phyloP scores from a whole-genome alignment of 2,329 filamentous ascomycete species.

The Paecilomyces variotii region DNA sequence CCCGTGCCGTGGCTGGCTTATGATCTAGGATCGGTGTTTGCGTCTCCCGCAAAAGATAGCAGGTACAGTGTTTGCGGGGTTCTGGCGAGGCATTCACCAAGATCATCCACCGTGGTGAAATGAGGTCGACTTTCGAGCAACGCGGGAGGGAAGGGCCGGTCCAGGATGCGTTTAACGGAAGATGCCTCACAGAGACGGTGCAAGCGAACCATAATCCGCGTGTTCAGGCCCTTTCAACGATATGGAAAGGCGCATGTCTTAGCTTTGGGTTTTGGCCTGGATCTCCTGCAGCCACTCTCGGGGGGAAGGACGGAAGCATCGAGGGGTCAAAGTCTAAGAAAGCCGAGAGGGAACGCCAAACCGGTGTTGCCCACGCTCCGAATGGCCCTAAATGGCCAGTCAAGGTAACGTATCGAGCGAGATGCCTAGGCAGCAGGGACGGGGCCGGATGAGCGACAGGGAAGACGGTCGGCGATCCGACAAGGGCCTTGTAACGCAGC shows the following conservation, averaged over 20 bases:
- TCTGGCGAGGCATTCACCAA: slow-evolving; percentile 1
- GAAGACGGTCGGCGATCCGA: background rate
- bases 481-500: background rate
- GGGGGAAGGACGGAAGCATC: background rate
- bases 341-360: background rate
- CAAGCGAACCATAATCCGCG: background rate
- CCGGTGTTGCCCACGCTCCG: background rate
- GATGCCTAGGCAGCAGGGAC: background rate
- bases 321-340: background rate
- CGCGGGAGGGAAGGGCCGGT: slow-evolving; percentile 16
- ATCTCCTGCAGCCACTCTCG: background rate
- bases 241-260: background rate
- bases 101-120: background rate
- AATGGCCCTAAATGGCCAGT: background rate
- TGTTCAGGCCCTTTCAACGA: background rate
- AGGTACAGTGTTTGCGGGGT: slow-evolving; percentile 3
- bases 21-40: background rate
- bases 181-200: slow-evolving; percentile 1
- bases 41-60: background rate
- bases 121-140: slow-evolving; percentile 6
- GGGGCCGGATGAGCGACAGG: background rate
- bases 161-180: slow-evolving; percentile 8
- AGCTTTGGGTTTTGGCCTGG: background rate
- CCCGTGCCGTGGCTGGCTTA: background rate
- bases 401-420: background rate